These are phyloP conservation scores for Podaxis rugospora DNA, from an alignment of 768 basidiomycete species.

Conservation along the genomic window DNA sequence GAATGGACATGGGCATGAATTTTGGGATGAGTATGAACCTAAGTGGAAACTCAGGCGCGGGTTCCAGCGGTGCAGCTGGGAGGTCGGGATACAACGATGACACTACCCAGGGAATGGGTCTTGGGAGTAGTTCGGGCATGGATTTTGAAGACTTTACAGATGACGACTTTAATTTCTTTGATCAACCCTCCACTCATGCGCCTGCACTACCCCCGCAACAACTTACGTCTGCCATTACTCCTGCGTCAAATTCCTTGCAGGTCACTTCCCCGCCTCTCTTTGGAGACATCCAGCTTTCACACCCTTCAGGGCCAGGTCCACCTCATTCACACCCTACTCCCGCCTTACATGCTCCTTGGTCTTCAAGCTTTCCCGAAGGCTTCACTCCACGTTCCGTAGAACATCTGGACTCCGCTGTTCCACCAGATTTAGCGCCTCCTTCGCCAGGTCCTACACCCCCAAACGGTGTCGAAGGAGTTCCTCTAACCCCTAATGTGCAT, in stretches of 20 bases:
- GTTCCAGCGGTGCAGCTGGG: constrained; percentile 18
- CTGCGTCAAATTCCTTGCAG: not conserved
- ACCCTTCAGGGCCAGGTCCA: constrained; percentile 18
- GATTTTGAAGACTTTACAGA: constrained; percentile 74
- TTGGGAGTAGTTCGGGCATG: constrained; percentile 28
- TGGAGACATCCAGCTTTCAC: constrained; percentile 20
- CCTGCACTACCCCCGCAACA: constrained; percentile 9
- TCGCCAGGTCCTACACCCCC: constrained; percentile 50
- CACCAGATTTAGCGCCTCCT: constrained; percentile 41
- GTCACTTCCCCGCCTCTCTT: constrained; percentile 16
- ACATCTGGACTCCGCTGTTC: constrained; percentile 18
- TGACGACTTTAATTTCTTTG: constrained; percentile 88
- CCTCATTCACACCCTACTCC: constrained; percentile 11
- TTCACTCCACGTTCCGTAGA: constrained; percentile 26
- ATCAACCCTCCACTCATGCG: constrained; percentile 39
- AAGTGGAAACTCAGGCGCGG: constrained; percentile 5
- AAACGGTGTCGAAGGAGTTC: constrained; percentile 33
- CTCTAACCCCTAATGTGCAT: constrained; percentile 51
- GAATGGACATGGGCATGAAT: constrained; percentile 31
- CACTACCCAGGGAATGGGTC: constrained; percentile 28
- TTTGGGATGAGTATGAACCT: constrained; percentile 29
- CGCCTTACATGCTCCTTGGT: constrained; percentile 2
- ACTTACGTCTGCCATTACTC: constrained; percentile 2
- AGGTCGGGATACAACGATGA: constrained; percentile 18
- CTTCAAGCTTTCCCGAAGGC: constrained; percentile 16